Evolutionary conservation across 2,329 filamentous ascomycete species (phyloP).

Genomic region (Arthrocladium fulminans): DNA sequence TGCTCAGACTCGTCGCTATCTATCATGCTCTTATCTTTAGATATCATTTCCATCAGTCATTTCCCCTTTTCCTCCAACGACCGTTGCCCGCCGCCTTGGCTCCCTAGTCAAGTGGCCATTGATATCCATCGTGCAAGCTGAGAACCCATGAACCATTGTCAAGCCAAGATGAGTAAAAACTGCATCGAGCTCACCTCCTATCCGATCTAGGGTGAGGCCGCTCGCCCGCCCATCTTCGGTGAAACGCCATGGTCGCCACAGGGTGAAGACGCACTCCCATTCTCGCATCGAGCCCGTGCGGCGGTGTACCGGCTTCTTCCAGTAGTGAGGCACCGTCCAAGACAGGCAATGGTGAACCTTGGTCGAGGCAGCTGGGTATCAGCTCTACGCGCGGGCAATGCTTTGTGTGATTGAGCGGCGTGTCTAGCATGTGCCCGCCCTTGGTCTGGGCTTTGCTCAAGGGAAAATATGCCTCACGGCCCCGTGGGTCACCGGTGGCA

Average conservation of each 20-base stretch:
- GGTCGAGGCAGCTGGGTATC: background rate
- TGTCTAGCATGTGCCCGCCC: background rate
- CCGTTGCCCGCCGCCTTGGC: constrained; percentile 41
- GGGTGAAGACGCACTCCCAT: background rate
- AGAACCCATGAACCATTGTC: constrained; percentile 47
- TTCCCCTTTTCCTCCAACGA: constrained; percentile 44
- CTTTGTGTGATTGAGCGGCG: background rate
- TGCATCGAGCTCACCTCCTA: no score
- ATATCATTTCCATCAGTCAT: constrained; percentile 43
- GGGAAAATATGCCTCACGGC: no score
- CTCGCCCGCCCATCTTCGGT: constrained; percentile 1
- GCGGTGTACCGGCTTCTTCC: background rate
- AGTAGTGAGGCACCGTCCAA: background rate
- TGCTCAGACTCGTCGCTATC: constrained; percentile 22
- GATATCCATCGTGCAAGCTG: constrained; percentile 43
- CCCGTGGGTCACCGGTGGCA: no score
- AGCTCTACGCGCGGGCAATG: background rate
- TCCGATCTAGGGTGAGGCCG: no score
- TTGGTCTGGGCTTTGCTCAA: no score
- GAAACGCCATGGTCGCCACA: background rate
- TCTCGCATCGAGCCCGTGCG: background rate
- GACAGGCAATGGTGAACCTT: background rate
- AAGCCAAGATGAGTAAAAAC: constrained; percentile 46
- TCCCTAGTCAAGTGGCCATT: constrained; percentile 39
- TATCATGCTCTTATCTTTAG: constrained; percentile 33